Base-by-base conservation (phyloP, 345 rosid genomes). In the Salix caprea region DNA sequence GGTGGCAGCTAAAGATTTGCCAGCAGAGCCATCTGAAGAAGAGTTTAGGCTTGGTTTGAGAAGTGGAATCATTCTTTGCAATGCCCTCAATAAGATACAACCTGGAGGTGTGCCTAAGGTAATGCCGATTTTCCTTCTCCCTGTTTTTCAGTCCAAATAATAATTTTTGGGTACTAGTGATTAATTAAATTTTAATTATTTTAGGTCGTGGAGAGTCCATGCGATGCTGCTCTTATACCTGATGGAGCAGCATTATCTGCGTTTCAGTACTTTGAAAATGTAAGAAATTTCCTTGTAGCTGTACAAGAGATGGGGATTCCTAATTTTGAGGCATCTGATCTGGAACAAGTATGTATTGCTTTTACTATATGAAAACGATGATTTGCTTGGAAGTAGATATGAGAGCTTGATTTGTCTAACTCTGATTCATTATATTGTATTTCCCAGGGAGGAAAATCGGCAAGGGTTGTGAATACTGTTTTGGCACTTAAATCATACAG, bases 231-330 rank as follows among this genome's bases (percentile, higher is more conserved):
- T 74, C 87, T 85, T 60, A 85, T 93, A 36, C 91, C 96, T 3
- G 94, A 93, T 78, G 97, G 97, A 79, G 97, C 97, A 0, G 94
- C 97, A 30, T 84, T 92, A 77, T 89, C 97, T 2, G 97, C 94
- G 40, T 93, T 87, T 82, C 97, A 93, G 80, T 91, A 93, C 83
- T 93, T 93, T 76, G 97, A 93, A 83, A 93, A 93, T 75, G 92
- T 93, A 71, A 86, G 97, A 86, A 93, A 93, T 77, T 93, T 91
- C 80, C 90, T 93, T 61, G 96, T 91, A 71, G 92, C 96, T 76
- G 86, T 85, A 39, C 90, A 91, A 50, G 88, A 89, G 56, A 73
- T 90, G 84, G 92, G 96, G 18, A 72, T 91, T 77, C 97, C 97
- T 11, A 87, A 89, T 12, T 93, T 93, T 76, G 97, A 93, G 70